Conservation (phyloP, 1,139 yeast species). For the Geotrichum australiense region DNA sequence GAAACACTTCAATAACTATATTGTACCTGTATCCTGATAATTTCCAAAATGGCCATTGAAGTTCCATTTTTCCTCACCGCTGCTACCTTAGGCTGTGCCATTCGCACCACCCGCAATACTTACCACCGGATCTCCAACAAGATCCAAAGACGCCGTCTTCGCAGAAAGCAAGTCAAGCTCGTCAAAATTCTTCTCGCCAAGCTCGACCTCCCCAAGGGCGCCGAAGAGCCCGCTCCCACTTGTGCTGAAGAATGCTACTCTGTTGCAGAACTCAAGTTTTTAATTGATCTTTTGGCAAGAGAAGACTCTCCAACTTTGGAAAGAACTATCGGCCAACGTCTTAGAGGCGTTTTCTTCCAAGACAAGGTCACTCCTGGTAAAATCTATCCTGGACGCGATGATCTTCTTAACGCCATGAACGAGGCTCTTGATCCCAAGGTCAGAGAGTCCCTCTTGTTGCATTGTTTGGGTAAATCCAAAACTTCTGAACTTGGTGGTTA, state of each 20-base stretch:
- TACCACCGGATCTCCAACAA: conserved; percentile 1
- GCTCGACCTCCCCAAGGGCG: neutral
- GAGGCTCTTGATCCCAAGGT: neutral
- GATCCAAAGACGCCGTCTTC: neutral
- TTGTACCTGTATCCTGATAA: too few relatives aligned
- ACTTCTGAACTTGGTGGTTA: conserved; percentile 11
- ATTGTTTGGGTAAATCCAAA: conserved; percentile 1
- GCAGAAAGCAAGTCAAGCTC: neutral
- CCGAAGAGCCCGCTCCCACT: neutral
- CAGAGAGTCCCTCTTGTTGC: conserved; percentile 2
- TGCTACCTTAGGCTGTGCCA: conserved; percentile 5
- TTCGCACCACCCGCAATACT: conserved; percentile 5
- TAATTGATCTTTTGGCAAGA: neutral
- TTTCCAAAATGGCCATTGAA: conserved; percentile 4
- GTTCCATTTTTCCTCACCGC: conserved; percentile 8
- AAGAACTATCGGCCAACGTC: neutral
- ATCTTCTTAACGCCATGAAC: conserved; percentile 4
- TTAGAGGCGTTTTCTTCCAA: conserved; percentile 1
- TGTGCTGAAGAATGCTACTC: neutral
- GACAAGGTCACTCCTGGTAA: conserved; percentile 1
- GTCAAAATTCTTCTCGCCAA: neutral
- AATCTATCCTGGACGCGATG: neutral
- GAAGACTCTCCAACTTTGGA: too few relatives aligned
- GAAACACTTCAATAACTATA: too few relatives aligned
- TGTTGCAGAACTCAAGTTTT: neutral